These are phyloP conservation scores for Blastobotrys serpentis DNA, from an alignment of 1,139 yeast genomes.

Conservation along the genomic window DNA sequence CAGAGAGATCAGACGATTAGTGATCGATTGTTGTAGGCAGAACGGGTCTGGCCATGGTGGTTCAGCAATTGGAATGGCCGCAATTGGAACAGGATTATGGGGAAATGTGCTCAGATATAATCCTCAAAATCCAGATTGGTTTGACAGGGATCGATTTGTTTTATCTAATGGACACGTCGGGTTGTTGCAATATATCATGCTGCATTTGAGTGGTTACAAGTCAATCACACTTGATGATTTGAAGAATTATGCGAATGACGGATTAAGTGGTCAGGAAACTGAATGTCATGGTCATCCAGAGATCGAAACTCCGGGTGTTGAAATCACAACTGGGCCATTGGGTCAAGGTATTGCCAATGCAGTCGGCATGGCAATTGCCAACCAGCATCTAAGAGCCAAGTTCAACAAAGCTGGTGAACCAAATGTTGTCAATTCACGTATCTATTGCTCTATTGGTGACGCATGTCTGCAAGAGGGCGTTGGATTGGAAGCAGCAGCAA, in stretches of 20 bases:
- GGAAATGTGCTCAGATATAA: conserved; percentile 36
- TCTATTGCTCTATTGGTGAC: conserved; percentile 41
- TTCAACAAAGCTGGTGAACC: conserved; percentile 39
- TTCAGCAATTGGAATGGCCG: conserved; percentile 45
- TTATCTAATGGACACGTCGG: conserved; percentile 42
- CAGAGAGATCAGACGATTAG: conserved; percentile 17
- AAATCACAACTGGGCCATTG: conserved; percentile 44
- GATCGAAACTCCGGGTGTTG: conserved; percentile 41
- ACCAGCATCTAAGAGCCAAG: conserved; percentile 38
- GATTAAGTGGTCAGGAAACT: conserved; percentile 10
- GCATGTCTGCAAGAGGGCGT: conserved; percentile 46
- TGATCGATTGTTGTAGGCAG: conserved; percentile 20
- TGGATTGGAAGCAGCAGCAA: conserved; percentile 40
- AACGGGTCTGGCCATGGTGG: conserved; percentile 40
- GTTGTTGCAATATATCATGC: conserved; percentile 38
- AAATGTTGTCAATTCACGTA: conserved; percentile 34
- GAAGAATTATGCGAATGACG: conserved; percentile 34
- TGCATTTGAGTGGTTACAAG: conserved; percentile 39
- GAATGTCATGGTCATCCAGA: conserved; percentile 44
- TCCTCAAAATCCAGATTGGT: conserved; percentile 38
- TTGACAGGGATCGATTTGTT: conserved; percentile 42
- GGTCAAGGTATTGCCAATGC: conserved; percentile 45
- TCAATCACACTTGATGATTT: conserved; percentile 39
- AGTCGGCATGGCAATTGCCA: conserved; percentile 43
- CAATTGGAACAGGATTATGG: conserved; percentile 42